phyloP scores from a whole-genome alignment of 148 eudicot species.

The Amaranthus hypochondriacus region DNA sequence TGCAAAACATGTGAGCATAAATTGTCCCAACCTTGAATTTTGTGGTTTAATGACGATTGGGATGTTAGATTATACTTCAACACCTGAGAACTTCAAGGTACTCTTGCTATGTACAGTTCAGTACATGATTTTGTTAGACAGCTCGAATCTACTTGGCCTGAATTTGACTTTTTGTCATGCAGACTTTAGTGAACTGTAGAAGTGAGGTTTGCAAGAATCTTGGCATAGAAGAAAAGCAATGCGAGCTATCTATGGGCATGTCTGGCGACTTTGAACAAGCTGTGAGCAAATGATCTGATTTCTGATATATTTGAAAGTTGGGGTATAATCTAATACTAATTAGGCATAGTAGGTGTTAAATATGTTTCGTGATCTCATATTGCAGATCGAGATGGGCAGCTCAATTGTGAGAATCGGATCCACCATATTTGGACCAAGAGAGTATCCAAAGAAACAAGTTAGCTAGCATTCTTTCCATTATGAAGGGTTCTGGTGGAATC shows the following conservation, averaged over 20 bases:
- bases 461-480: slow-evolving; percentile 1
- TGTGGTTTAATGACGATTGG: slow-evolving; percentile 98
- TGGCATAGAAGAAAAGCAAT: slow-evolving; percentile 73
- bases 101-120: slow-evolving; percentile 5
- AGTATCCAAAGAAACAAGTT: slow-evolving; percentile 47
- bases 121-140: not conserved
- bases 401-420: slow-evolving; percentile 85
- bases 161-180: slow-evolving; percentile 18
- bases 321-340: not conserved
- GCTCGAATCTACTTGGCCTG: slow-evolving; percentile 9
- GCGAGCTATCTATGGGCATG: slow-evolving; percentile 99
- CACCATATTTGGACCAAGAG: slow-evolving; percentile 94
- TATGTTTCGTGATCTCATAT: not conserved
- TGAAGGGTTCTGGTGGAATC: not conserved
- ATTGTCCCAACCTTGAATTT: slow-evolving; percentile 89
- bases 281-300: slow-evolving; percentile 38
- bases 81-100: slow-evolving; percentile 96
- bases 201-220: slow-evolving; percentile 73
- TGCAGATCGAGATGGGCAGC: slow-evolving; percentile 97
- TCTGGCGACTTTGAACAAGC: slow-evolving; percentile 97
- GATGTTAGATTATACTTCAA: slow-evolving; percentile 92
- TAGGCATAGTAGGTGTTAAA: not conserved
- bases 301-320: not conserved
- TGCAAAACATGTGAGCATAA: slow-evolving; percentile 61
- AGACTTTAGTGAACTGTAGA: slow-evolving; percentile 78